A percentile compares a stretch with the other conserved stretches of the same genome.
Conservation (phyloP, 306 rosid genomes). For the Gleditsia sinensis region DNA sequence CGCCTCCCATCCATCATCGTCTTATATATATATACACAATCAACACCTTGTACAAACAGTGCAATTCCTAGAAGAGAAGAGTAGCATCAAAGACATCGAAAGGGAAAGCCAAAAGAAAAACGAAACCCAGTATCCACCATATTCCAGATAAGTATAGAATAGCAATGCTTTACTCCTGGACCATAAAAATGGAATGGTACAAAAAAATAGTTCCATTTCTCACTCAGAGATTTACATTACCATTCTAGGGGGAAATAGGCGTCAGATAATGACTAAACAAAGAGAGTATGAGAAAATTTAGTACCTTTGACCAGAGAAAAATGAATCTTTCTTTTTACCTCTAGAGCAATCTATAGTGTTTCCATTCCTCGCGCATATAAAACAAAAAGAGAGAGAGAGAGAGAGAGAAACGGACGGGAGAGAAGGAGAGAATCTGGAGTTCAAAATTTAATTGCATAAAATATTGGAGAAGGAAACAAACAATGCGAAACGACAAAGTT, state of each 20-base stretch:
- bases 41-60: slow-evolving; percentile 25
- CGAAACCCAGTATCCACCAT: slow-evolving; percentile 9
- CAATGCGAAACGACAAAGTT: slow-evolving; percentile 52
- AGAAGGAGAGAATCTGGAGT: slow-evolving; percentile 49
- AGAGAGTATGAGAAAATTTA: slow-evolving; percentile 31
- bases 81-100: slow-evolving; percentile 2
- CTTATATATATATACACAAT: slow-evolving; percentile 13
- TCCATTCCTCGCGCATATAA: slow-evolving; percentile 25
- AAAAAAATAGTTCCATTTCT: slow-evolving; percentile 13
- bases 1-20: slow-evolving; percentile 72
- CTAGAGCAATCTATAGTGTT: slow-evolving; percentile 25
- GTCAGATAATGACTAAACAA: slow-evolving; percentile 20
- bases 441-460: slow-evolving; percentile 38
- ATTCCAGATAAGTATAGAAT: slow-evolving; percentile 19
- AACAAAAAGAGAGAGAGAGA: slow-evolving; percentile 9
- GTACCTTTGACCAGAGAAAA: slow-evolving; percentile 27
- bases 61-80: slow-evolving; percentile 33
- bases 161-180: neutral
- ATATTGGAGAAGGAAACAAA: slow-evolving; percentile 24
- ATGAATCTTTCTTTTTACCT: slow-evolving; percentile 24
- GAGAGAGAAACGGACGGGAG: slow-evolving; percentile 30
- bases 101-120: neutral
- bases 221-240: slow-evolving; percentile 4
- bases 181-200: slow-evolving; percentile 14
- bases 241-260: slow-evolving; percentile 3